Percentiles rank a stretch among this genome's conserved stretches.
Evolutionary conservation across 768 basidiomycete genomes (phyloP).

Genomic region (Boletus sensibilis): DNA sequence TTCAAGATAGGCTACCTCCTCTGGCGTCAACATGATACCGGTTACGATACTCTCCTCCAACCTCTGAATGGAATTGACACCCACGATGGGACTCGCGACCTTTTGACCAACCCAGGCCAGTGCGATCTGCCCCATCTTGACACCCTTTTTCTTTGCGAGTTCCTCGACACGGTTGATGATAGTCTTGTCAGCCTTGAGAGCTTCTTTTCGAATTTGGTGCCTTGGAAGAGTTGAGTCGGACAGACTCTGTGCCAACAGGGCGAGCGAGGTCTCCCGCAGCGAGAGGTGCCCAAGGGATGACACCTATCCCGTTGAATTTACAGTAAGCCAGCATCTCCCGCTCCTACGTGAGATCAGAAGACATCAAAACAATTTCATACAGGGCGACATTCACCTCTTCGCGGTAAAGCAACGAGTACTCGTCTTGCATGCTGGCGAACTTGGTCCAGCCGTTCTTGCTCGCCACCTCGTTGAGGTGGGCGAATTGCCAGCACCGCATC

Average conservation of each 20-base stretch:
- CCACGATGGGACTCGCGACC: constrained; percentile 45
- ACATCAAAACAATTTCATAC: neutral
- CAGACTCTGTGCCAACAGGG: constrained; percentile 31
- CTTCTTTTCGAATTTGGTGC: constrained; percentile 25
- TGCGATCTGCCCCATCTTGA: constrained; percentile 47
- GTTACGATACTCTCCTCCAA: constrained; percentile 31
- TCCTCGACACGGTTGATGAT: constrained; percentile 43
- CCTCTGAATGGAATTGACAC: constrained; percentile 36
- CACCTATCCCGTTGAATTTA: constrained; percentile 48
- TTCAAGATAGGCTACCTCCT: constrained; percentile 29
- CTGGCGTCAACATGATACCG: constrained; percentile 19
- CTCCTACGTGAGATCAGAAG: constrained; percentile 32
- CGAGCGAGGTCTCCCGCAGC: constrained; percentile 39
- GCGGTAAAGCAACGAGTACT: constrained; percentile 52
- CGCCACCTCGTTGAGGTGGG: constrained; percentile 43
- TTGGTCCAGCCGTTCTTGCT: constrained; percentile 46
- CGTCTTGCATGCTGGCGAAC: constrained; percentile 55
- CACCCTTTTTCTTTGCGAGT: constrained; percentile 38
- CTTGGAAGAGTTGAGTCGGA: constrained; percentile 14
- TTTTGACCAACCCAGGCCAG: constrained; percentile 43
- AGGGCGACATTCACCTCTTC: constrained; percentile 39
- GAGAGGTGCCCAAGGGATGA: constrained; percentile 53
- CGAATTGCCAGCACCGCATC: constrained; percentile 46
- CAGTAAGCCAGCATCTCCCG: constrained; percentile 47
- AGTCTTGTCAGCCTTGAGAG: constrained; percentile 28